These are phyloP conservation scores for Medicago lupulina DNA, from an alignment of 306 rosid species.

Conservation along the genomic window DNA sequence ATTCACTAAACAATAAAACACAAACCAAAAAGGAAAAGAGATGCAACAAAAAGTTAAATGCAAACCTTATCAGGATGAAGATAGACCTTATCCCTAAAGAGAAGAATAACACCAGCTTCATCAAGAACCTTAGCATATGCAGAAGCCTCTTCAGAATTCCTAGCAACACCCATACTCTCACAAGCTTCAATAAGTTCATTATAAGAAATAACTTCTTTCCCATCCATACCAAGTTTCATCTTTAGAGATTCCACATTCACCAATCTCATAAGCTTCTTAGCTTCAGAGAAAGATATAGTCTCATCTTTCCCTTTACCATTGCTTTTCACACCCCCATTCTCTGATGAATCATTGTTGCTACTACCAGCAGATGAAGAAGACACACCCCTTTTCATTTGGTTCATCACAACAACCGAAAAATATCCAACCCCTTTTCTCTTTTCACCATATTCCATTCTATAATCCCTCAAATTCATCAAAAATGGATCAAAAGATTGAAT, in stretches of 20 bases:
- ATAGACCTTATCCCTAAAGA: conserved; percentile 88
- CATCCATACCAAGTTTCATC: conserved; percentile 63
- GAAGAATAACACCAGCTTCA: conserved; percentile 89
- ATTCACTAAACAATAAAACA: not conserved
- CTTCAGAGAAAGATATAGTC: conserved; percentile 62
- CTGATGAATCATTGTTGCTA: not conserved
- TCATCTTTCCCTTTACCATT: conserved; percentile 31
- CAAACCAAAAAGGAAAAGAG: not conserved
- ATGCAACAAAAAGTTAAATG: not conserved
- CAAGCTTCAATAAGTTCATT: conserved; percentile 72
- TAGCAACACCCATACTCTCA: conserved; percentile 80
- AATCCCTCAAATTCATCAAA: conserved; percentile 35
- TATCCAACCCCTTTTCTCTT: conserved; percentile 35
- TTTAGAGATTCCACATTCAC: conserved; percentile 86
- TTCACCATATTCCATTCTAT: conserved; percentile 36
- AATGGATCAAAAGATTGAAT: conserved; percentile 39
- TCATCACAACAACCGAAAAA: conserved; percentile 33
- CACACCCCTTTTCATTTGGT: conserved; percentile 43
- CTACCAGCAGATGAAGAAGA: conserved; percentile 33
- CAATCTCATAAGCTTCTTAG: conserved; percentile 83
- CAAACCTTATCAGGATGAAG: conserved; percentile 90
- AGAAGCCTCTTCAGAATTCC: conserved; percentile 72
- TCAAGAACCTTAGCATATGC: conserved; percentile 76
- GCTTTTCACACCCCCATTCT: not conserved
- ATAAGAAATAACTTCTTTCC: conserved; percentile 70